Evolutionary conservation across 805 yeast genomes (phyloP), one percentile per base, ranked within the genome.

Genomic region (Saccharomycopsis vini): DNA sequence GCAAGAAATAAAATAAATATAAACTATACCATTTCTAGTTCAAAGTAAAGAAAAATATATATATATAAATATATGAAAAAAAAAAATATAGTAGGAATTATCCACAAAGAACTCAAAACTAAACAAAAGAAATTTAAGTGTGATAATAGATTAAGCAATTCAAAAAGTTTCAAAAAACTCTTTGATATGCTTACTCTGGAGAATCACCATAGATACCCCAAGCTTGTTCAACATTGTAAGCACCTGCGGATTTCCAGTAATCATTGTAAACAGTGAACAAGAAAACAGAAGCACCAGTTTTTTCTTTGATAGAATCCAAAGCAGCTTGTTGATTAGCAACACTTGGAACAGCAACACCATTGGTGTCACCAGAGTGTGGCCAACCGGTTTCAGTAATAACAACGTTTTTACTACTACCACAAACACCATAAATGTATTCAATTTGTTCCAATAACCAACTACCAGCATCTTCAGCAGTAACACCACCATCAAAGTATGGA

Each of bases 251-350:
- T 60, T 79, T 79, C 86, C 86, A 79, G 50, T 60, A 61, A 57
- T 79, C 86, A 56, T 79, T 69, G 63, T 61, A 78, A 47, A 77
- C 71, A 51, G 82, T 77, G 63, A 79, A 79, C 60, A 77, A 64
- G 45, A 78, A 57, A 6, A 73, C 77, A 52, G 71, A 68, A 50
- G 62, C 64, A 29, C 73, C 78, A 48, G 72, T 64, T 1, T 60
- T 47, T 3, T 62, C 54, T 24, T 67, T 72, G 45, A 79, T 73
- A 45, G 76, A 62, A 47, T 68, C 57, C 39, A 79, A 56, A 9
- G 82, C 81, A 5, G 65, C 51, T 16, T 62, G 55, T 58, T 79
- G 85, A 63, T 78, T 74, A 3, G 53, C 58, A 24, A 50, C 53
- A 22, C 79, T 72, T 33, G 84, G 83, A 28, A 78, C 78, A 51